phyloP scores from a whole-genome alignment of 1,284 basidiomycete species.

The Trichosporon ovoides region DNA sequence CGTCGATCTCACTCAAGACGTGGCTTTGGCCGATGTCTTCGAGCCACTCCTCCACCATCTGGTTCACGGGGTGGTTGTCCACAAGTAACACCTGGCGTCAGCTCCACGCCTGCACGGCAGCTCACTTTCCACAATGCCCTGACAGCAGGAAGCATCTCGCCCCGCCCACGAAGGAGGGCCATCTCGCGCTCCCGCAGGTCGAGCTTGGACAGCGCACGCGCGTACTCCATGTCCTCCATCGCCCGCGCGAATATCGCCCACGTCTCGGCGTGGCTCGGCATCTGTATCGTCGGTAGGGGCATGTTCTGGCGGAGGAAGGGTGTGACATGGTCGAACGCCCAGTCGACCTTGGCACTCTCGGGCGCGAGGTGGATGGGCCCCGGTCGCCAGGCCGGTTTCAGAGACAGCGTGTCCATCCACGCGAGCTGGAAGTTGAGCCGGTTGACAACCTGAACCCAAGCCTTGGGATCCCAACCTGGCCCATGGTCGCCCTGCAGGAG shows the following conservation, averaged over 20 bases:
- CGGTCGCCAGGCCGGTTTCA: neutral
- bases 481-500: conserved; percentile 33
- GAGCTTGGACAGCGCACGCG: neutral
- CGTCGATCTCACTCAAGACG: conserved; percentile 13
- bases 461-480: neutral
- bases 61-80: conserved; percentile 11
- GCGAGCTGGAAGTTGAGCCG: conserved; percentile 8
- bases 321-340: conserved; percentile 55
- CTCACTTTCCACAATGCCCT: conserved; percentile 24
- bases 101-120: neutral
- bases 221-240: neutral
- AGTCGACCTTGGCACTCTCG: conserved; percentile 3
- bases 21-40: conserved; percentile 10
- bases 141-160: conserved; percentile 17
- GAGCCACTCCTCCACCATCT: conserved; percentile 20
- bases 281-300: conserved; percentile 60
- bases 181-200: neutral
- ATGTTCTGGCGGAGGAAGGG: conserved; percentile 66
- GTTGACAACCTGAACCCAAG: conserved; percentile 9
- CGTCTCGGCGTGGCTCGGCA: conserved; percentile 54
- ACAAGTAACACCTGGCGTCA: conserved; percentile 9
- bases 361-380: neutral
- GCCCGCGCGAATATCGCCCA: conserved; percentile 54
- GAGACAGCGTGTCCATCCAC: neutral
- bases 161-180: conserved; percentile 1